phyloP scores from a whole-genome alignment of 2,329 filamentous ascomycete genomes.

The Thielaviopsis ethacetica region DNA sequence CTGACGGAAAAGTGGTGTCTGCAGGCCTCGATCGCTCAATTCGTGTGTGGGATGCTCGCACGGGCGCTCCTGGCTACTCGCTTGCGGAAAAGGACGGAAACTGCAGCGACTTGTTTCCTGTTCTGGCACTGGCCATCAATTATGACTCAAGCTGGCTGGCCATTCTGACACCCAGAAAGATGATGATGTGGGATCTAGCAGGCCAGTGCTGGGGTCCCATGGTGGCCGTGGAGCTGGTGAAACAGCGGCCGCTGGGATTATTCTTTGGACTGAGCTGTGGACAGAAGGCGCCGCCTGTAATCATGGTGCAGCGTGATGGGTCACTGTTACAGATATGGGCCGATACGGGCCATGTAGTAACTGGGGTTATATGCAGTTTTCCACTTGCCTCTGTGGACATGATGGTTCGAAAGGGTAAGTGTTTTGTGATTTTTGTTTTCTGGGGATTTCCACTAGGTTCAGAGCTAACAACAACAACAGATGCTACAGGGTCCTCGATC shows the following conservation, averaged over 20 bases:
- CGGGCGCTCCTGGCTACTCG: slow-evolving; percentile 25
- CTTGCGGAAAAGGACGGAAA: slow-evolving; percentile 25
- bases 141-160: slow-evolving; percentile 49
- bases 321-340: slow-evolving; percentile 41
- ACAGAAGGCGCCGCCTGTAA: slow-evolving; percentile 19
- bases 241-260: slow-evolving; percentile 44
- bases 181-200: slow-evolving; percentile 47
- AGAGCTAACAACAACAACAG: background rate
- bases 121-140: slow-evolving; percentile 49
- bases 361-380: slow-evolving; percentile 30
- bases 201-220: slow-evolving; percentile 39
- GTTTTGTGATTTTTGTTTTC: background rate
- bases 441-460: background rate
- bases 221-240: slow-evolving; percentile 36
- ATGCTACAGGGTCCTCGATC: background rate
- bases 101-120: slow-evolving; percentile 34
- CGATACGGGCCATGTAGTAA: slow-evolving; percentile 23
- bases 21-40: slow-evolving; percentile 55
- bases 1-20: slow-evolving; percentile 49
- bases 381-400: slow-evolving; percentile 33
- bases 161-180: slow-evolving; percentile 40
- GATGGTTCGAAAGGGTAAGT: slow-evolving; percentile 29
- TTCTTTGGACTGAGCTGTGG: slow-evolving; percentile 31
- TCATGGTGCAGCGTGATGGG: slow-evolving; percentile 50
- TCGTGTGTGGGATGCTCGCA: slow-evolving; percentile 46